Evolutionary conservation across 2,329 filamentous ascomycete genomes (phyloP).

Genomic region (Parasarocladium wereldwijsianum): DNA sequence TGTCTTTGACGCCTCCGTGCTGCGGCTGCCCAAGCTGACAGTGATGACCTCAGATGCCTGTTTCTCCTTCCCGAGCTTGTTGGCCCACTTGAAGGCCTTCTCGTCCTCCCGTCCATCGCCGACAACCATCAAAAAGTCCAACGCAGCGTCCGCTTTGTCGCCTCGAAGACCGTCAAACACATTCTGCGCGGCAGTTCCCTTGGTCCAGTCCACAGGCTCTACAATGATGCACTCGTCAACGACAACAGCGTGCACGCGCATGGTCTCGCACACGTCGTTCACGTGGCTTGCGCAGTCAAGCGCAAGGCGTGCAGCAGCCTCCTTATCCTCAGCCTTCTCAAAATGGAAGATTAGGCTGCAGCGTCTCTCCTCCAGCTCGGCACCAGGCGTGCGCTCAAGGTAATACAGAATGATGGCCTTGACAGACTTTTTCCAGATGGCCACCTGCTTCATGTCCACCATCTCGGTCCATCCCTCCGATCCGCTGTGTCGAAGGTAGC

Average conservation of each 20-base stretch:
- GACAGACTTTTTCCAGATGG: slow-evolving; percentile 72
- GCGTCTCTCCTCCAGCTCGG: slow-evolving; percentile 78
- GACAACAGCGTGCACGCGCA: slow-evolving; percentile 71
- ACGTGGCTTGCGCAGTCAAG: slow-evolving; percentile 88
- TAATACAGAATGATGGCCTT: slow-evolving; percentile 78
- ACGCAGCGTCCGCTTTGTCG: slow-evolving; percentile 21
- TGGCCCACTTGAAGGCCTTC: slow-evolving; percentile 88
- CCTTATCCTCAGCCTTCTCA: slow-evolving; percentile 63
- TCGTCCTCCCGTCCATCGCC: slow-evolving; percentile 91
- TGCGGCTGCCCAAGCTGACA: slow-evolving; percentile 73
- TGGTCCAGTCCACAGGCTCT: slow-evolving; percentile 76
- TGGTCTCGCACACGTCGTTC: slow-evolving; percentile 78
- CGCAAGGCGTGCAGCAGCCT: slow-evolving; percentile 62
- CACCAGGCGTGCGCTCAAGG: slow-evolving; percentile 75
- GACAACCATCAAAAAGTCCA: slow-evolving; percentile 80
- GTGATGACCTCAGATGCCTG: slow-evolving; percentile 58
- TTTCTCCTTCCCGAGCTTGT: slow-evolving; percentile 44
- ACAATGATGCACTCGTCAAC: slow-evolving; percentile 70
- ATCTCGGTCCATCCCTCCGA: slow-evolving; percentile 62
- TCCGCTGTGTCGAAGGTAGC: slow-evolving; percentile 64
- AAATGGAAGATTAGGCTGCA: slow-evolving; percentile 89
- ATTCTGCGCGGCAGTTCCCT: slow-evolving; percentile 64
- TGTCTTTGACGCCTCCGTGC: slow-evolving; percentile 75
- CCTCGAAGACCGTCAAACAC: slow-evolving; percentile 48
- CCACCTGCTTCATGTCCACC: slow-evolving; percentile 54